Evolutionary conservation across 345 rosid species (phyloP).

Genomic region (Gossypium thurberi): DNA sequence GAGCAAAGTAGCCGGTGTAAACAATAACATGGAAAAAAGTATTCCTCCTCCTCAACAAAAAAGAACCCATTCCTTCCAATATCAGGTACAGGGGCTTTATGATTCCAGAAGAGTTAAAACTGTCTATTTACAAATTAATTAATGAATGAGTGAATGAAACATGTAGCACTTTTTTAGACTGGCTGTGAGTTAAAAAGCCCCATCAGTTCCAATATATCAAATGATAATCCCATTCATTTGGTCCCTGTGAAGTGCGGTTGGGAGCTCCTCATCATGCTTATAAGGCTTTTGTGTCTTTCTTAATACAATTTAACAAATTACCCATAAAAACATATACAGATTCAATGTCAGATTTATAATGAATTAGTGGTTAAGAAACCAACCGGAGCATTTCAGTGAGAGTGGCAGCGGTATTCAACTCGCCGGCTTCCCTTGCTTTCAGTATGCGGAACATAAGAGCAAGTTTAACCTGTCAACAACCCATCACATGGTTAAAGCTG

Average conservation of each 20-base stretch:
- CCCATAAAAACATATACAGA: too few relatives aligned
- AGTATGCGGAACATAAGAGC: conserved; percentile 1
- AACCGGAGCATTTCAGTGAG: background rate
- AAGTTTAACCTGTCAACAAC: background rate
- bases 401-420: background rate
- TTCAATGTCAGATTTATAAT: background rate
- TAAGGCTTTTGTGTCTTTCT: background rate
- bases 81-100: too few relatives aligned
- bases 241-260: too few relatives aligned
- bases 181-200: too few relatives aligned
- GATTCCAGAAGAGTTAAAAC: too few relatives aligned
- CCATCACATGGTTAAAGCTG: too few relatives aligned
- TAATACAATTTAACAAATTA: too few relatives aligned
- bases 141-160: too few relatives aligned
- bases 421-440: background rate
- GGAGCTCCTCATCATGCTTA: background rate
- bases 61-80: background rate
- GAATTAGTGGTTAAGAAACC: background rate
- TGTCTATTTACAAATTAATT: too few relatives aligned
- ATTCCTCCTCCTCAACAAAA: background rate
- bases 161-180: too few relatives aligned
- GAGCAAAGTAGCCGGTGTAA: background rate
- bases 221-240: too few relatives aligned
- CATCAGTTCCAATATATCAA: too few relatives aligned
- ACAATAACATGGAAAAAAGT: background rate